Conservation (phyloP, 306 rosid species). For the Fragaria vesca region DNA sequence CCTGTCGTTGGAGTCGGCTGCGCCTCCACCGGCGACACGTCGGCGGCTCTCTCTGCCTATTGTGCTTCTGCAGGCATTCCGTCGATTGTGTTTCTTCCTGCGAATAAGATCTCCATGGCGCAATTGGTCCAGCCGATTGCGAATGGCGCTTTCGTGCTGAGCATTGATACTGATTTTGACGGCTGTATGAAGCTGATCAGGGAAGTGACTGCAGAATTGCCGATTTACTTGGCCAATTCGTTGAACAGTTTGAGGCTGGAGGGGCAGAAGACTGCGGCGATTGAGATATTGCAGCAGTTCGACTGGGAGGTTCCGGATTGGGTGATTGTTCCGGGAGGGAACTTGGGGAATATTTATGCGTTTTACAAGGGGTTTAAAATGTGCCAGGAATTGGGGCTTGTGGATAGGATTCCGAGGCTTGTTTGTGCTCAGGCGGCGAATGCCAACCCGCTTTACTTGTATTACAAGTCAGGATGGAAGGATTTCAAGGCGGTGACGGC, state of each 20-base stretch:
- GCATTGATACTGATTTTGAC: slow-evolving; percentile 77
- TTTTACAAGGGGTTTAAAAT: slow-evolving; percentile 86
- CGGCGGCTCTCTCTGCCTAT: slow-evolving; percentile 77
- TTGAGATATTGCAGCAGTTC: slow-evolving; percentile 79
- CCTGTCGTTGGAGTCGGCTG: slow-evolving; percentile 78
- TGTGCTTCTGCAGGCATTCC: slow-evolving; percentile 82
- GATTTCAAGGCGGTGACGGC: slow-evolving; percentile 63
- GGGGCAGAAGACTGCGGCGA: slow-evolving; percentile 85
- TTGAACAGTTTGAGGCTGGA: slow-evolving; percentile 70
- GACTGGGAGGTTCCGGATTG: slow-evolving; percentile 90
- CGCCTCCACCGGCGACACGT: slow-evolving; percentile 82
- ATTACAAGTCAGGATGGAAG: slow-evolving; percentile 64
- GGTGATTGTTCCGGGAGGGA: slow-evolving; percentile 85
- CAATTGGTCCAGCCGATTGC: slow-evolving; percentile 83
- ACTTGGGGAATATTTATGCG: slow-evolving; percentile 74
- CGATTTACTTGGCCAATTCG: slow-evolving; percentile 78
- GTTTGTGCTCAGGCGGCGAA: slow-evolving; percentile 87
- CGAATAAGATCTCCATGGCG: slow-evolving; percentile 74
- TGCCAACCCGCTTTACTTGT: slow-evolving; percentile 69
- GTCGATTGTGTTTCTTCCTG: slow-evolving; percentile 78
- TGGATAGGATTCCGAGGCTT: slow-evolving; percentile 62
- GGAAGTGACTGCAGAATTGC: slow-evolving; percentile 68
- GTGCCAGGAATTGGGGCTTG: slow-evolving; percentile 75
- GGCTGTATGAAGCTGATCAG: slow-evolving; percentile 84
- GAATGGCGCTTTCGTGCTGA: slow-evolving; percentile 66